A percentile compares a stretch with the other conserved stretches of the same genome.
Evolutionary conservation across 106 monocot species (phyloP).

Genomic region (Dioscorea alata): DNA sequence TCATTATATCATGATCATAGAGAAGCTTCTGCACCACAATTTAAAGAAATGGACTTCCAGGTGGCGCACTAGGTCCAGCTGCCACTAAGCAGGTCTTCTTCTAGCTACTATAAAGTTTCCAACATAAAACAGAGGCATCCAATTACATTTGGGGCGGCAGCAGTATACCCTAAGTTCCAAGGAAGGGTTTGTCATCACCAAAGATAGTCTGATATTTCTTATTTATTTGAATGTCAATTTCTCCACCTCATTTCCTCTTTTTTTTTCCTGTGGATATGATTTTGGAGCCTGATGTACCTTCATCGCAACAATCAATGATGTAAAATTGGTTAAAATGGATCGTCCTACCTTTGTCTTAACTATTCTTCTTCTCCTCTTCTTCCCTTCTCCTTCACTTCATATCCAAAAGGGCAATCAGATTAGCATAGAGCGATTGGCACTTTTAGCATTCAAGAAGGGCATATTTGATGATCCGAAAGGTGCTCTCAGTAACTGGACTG

Average conservation of each 20-base stretch:
- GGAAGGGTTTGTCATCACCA: too few species aligned
- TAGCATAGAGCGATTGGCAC: slow-evolving; percentile 12
- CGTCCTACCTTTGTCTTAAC: neutral
- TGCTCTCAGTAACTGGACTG: slow-evolving; percentile 24
- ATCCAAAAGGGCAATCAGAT: slow-evolving; percentile 3
- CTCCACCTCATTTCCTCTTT: neutral
- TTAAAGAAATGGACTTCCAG: neutral
- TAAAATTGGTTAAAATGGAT: slow-evolving; percentile 13
- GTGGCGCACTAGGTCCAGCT: neutral
- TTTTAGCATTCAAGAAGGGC: slow-evolving; percentile 29
- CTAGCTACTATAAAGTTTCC: neutral
- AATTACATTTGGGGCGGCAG: neutral
- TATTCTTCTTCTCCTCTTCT: slow-evolving; percentile 6
- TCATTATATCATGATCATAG: neutral
- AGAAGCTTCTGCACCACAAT: neutral
- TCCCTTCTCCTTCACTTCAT: slow-evolving; percentile 1
- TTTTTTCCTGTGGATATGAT: neutral
- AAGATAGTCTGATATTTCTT: too few species aligned
- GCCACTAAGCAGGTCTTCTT: neutral
- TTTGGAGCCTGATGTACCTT: neutral
- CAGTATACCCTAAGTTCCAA: neutral
- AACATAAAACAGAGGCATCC: neutral
- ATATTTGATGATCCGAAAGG: slow-evolving; percentile 20
- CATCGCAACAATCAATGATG: slow-evolving; percentile 8
- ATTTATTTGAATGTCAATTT: neutral